phyloP scores from a whole-genome alignment of 139 green algal genomes.

The Deuterostichococcus epilithicus region DNA sequence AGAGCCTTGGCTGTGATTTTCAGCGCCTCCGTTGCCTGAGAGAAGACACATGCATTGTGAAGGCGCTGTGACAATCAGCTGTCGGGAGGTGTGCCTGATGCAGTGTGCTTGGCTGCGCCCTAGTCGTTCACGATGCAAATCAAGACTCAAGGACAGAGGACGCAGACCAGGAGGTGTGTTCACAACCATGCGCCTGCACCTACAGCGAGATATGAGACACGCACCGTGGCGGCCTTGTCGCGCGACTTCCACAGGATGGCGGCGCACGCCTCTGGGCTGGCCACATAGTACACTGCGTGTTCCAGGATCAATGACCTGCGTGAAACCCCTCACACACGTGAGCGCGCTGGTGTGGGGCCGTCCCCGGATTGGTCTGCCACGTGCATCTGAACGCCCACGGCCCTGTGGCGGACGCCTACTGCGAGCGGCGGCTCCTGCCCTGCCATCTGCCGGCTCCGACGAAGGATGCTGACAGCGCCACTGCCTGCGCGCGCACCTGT shows the following conservation, averaged over 20 bases:
- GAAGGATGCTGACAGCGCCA: neutral
- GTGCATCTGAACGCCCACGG: neutral
- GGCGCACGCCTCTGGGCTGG: slow-evolving; percentile 89
- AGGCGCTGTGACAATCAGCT: neutral
- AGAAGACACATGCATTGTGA: neutral
- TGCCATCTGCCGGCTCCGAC: no score
- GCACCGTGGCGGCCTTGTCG: slow-evolving; percentile 58
- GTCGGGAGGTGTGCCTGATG: no score
- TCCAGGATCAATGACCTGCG: slow-evolving; percentile 81
- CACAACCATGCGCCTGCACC: no score
- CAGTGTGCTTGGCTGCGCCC: no score
- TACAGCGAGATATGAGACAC: no score
- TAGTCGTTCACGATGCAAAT: neutral
- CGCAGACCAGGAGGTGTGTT: neutral
- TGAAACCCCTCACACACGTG: no score
- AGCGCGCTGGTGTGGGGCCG: no score
- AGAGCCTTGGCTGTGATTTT: slow-evolving; percentile 87
- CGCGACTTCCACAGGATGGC: slow-evolving; percentile 95
- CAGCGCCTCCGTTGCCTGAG: slow-evolving; percentile 85
- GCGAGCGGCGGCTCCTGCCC: no score
- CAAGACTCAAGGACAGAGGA: neutral
- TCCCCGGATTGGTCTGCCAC: slow-evolving; percentile 3
- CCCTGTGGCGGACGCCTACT: no score
- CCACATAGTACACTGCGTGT: slow-evolving; percentile 96
- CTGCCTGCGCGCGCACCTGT: slow-evolving; percentile 50